Evolutionary conservation across 345 rosid genomes (phyloP).

Genomic region (Acer negundo): DNA sequence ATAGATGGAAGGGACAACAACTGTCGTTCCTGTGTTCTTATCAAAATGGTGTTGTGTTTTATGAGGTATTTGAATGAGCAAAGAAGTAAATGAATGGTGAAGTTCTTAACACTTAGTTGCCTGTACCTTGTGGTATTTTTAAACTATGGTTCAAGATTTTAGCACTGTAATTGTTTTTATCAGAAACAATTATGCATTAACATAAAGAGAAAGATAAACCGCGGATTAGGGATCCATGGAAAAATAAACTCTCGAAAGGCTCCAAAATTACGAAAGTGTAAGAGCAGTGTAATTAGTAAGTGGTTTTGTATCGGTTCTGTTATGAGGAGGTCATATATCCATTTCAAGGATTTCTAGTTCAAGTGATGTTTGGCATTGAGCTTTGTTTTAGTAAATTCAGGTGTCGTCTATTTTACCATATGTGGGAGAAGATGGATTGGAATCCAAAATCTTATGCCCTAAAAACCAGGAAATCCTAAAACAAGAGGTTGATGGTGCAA

Average conservation of each 20-base stretch:
- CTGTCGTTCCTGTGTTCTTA: not conserved
- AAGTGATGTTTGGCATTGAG: not conserved
- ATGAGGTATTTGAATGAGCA: not conserved
- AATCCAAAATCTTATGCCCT: not conserved
- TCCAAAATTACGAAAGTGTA: not conserved
- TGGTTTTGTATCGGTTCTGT: not conserved
- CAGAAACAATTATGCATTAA: not conserved
- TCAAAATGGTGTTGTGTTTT: not conserved
- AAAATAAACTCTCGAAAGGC: too few relatives aligned
- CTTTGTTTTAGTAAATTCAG: not conserved
- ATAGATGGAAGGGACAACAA: not conserved
- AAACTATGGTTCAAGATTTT: conserved; percentile 1
- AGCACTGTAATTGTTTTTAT: not conserved
- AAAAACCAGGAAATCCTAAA: not conserved
- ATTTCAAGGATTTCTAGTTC: not conserved
- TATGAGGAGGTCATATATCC: not conserved
- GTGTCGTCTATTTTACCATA: not conserved
- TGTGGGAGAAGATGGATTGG: not conserved
- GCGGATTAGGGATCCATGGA: not conserved
- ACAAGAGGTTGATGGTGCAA: not conserved
- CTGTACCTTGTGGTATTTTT: not conserved
- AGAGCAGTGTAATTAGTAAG: too few relatives aligned
- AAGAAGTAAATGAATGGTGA: not conserved
- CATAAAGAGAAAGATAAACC: not conserved
- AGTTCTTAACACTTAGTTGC: not conserved